A percentile compares a stretch with the other conserved stretches of the same genome.
Evolutionary conservation across 495 filamentous ascomycete species (phyloP).

Genomic region (Antarctomyces pellizariae): DNA sequence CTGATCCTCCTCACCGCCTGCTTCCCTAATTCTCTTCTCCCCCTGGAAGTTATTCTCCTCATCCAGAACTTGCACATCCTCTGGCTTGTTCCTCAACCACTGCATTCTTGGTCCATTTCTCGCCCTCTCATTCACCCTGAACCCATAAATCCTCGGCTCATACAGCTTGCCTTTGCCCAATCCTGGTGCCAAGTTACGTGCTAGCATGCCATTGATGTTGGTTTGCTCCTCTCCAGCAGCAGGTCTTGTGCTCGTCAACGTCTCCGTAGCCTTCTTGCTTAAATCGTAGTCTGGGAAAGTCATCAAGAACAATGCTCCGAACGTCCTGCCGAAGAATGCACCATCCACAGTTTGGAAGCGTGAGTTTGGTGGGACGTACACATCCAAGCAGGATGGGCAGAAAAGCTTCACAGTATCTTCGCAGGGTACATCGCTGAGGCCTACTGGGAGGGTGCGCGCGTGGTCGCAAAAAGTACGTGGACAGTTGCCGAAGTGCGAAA

Average conservation of each 20-base stretch:
- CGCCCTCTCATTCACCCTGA: slow-evolving; percentile 72
- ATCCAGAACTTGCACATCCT: slow-evolving; percentile 57
- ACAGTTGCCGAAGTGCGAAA: slow-evolving; percentile 84
- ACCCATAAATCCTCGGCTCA: slow-evolving; percentile 91
- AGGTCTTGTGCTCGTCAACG: slow-evolving; percentile 15
- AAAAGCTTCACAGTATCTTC: slow-evolving; percentile 97
- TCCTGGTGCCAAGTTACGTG: slow-evolving; percentile 66
- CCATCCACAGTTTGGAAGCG: slow-evolving; percentile 96
- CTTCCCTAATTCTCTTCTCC: too few relatives aligned
- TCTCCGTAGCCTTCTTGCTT: slow-evolving; percentile 24
- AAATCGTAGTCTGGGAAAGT: slow-evolving; percentile 92
- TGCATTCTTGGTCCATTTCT: slow-evolving; percentile 82
- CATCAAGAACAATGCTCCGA: slow-evolving; percentile 83
- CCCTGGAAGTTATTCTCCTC: too few relatives aligned
- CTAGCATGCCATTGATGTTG: slow-evolving; percentile 64
- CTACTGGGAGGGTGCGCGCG: slow-evolving; percentile 76
- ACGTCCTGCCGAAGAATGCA: slow-evolving; percentile 94
- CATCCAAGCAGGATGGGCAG: slow-evolving; percentile 87
- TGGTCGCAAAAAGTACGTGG: slow-evolving; percentile 75
- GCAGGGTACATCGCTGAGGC: slow-evolving; percentile 77
- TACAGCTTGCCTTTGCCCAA: slow-evolving; percentile 68
- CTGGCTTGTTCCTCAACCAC: slow-evolving; percentile 73
- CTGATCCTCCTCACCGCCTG: too few relatives aligned
- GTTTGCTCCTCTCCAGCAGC: slow-evolving; percentile 20
- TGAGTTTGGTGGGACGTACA: slow-evolving; percentile 93